phyloP scores from a whole-genome alignment of 1,284 basidiomycete genomes.

The Rhodotorula sp. region DNA sequence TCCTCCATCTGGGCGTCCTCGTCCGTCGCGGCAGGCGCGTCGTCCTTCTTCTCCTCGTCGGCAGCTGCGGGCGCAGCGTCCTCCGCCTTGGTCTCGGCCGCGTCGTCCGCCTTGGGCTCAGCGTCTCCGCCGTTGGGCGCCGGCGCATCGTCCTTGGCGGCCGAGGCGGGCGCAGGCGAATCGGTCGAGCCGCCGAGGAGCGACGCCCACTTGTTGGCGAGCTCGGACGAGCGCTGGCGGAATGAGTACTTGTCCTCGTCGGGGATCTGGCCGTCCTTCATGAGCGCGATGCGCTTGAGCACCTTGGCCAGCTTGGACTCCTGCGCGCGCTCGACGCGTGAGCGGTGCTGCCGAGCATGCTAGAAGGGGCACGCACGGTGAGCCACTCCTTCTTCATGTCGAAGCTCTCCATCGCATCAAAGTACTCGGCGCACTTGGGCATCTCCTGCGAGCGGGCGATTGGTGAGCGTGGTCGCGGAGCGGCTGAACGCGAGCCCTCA shows the following conservation, averaged over 20 bases:
- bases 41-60: constrained; percentile 15
- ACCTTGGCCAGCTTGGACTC: constrained; percentile 98
- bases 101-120: constrained; percentile 5
- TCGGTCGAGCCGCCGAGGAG: constrained; percentile 23
- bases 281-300: constrained; percentile 86
- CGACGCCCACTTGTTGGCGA: constrained; percentile 53
- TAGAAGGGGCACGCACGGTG: constrained; percentile 57
- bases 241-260: constrained; percentile 84
- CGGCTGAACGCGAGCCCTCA: constrained; percentile 12
- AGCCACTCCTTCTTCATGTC: constrained; percentile 85
- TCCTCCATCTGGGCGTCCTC: constrained; percentile 8
- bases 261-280: constrained; percentile 67
- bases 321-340: constrained; percentile 51
- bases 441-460: constrained; percentile 44
- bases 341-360: background rate
- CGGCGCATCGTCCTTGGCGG: constrained; percentile 16
- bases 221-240: constrained; percentile 64
- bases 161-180: constrained; percentile 10
- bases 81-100: background rate
- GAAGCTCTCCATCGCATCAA: constrained; percentile 79
- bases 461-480: background rate
- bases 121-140: constrained; percentile 15
- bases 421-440: constrained; percentile 67
- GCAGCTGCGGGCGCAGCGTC: constrained; percentile 12
- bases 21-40: background rate